Evolutionary conservation across 1,139 yeast species (phyloP), one percentile per base, ranked within the genome.

Genomic region (Candida dubliniensis): DNA sequence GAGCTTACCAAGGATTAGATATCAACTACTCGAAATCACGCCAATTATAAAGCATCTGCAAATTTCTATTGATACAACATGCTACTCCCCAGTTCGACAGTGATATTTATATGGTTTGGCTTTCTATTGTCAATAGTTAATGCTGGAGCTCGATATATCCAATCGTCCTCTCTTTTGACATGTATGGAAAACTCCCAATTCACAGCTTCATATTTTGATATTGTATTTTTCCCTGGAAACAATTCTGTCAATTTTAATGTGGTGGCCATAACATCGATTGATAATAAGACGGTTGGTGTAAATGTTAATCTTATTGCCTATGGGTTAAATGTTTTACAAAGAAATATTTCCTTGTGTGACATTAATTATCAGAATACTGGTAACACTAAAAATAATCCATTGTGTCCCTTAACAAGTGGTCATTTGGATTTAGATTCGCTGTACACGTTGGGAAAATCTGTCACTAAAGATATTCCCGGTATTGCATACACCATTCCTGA

Each of bases 131-230:
- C 48, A 12, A 14, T 52, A 7, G 58, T 55, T 14, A 23, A 49
- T 7, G 72, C 66, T 18, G 23, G 23, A 26, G 49, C 46, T 29
- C 51, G 50, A 31, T 67, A 58, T 49, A 67, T 84, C 51, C 66
- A 69, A 49, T 77, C 96, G 1, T 66, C 80, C 11, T 89, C 98
- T n/a, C 74, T 95, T 54, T 71, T 91, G 55, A 87, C 99, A 40
- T 93, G 99, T 71, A 90, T 90, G 96, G 85, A 83, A 45, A 73
- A 87, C 64, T 91, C 99, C 10, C 85, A 83, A 61, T 83, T 95
- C 60, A 82, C 96, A 1, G 95, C 97, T 6, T 79, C 91, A n/a
- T 79, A 74, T 53, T 91, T 95, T 59, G 87, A 87, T 55, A 95
- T 91, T 46, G 67, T 67, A 37, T 87, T 77, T 61, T 83, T 68